Evolutionary conservation across 176 grass and related monocot genomes (phyloP).

Genomic region (Juncus effusus): DNA sequence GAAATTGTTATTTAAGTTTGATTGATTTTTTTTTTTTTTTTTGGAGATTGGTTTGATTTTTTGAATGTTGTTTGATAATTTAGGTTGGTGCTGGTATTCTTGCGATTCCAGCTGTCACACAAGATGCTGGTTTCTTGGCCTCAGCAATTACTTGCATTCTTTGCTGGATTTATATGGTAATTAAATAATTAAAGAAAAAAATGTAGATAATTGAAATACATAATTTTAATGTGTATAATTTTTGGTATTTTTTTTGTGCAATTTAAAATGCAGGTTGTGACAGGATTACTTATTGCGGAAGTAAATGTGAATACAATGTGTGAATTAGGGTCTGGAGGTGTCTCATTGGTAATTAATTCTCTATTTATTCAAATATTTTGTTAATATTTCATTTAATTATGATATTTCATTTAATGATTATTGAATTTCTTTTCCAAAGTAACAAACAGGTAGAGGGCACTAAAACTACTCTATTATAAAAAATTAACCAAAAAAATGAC

Average conservation of each 20-base stretch:
- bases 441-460: no score
- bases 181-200: slow-evolving; percentile 25
- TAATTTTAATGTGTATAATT: not conserved
- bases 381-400: no score
- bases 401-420: no score
- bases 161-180: slow-evolving; percentile 99
- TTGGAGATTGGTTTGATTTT: slow-evolving; percentile 6
- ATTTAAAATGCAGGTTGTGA: slow-evolving; percentile 66
- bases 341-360: slow-evolving; percentile 69
- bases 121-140: slow-evolving; percentile 87
- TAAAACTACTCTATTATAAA: no score
- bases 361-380: no score
- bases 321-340: slow-evolving; percentile 87
- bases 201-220: no score
- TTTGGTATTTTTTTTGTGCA: not conserved
- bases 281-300: slow-evolving; percentile 85
- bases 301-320: slow-evolving; percentile 99
- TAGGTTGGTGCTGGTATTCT: slow-evolving; percentile 95
- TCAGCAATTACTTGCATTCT: slow-evolving; percentile 56
- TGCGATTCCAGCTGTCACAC: slow-evolving; percentile 88
- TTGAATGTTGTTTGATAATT: not conserved
- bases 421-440: no score
- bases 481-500: no score
- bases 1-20: no score
- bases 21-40: not conserved